Base-by-base conservation (phyloP, 2,329 filamentous ascomycete genomes). In the Penicillium griseofulvum region DNA sequence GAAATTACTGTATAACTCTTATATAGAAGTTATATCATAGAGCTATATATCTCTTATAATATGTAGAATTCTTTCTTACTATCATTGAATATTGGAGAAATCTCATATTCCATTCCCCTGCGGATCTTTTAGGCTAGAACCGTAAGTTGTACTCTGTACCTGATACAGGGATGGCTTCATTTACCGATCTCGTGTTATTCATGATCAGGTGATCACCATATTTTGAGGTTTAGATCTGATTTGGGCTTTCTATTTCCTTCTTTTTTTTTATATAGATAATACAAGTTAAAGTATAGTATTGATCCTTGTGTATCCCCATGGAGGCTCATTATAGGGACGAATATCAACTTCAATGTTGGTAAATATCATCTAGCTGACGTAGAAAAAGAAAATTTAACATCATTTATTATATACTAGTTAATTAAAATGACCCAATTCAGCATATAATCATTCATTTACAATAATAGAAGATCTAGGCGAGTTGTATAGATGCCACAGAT, bases 401-500 rank as follows among this genome's bases (percentile, higher is more conserved):
- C 1, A 2, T 26, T 29, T 12, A 7, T 26, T 14, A 7, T 5
- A 17, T 19, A 7, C 5, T 4, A 14, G 24, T 14, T 1, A 1
- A 31, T 6, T 2, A 26, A 12, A 26, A 43, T 16, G 3, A 16
- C 4, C 14, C 6, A 34, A 22, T 22, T 7, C 12, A 26, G 19
- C 26, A 31, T 43, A 1, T 8, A 33, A 11, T 5, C 1, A 11
- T 0, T 50, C 8, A 12, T 43, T 16, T n/a, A 10, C 34, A 17
- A 8, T 5, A 22, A 22, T 42, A 19, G 22, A 43, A 34, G 22
- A 53, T 38, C 24, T 19, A 50, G 9, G 16, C n/a, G 11, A 54
- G 57, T 52, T 52, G 54, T 51, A 57, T 52, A 58, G 43, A 54
- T 56, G 56, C 54, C 45, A 60, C 55, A 53, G 54, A 63, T 54